Base-by-base conservation (phyloP, 108 stramenopile species). In the Cyclotella sp. region DNA sequence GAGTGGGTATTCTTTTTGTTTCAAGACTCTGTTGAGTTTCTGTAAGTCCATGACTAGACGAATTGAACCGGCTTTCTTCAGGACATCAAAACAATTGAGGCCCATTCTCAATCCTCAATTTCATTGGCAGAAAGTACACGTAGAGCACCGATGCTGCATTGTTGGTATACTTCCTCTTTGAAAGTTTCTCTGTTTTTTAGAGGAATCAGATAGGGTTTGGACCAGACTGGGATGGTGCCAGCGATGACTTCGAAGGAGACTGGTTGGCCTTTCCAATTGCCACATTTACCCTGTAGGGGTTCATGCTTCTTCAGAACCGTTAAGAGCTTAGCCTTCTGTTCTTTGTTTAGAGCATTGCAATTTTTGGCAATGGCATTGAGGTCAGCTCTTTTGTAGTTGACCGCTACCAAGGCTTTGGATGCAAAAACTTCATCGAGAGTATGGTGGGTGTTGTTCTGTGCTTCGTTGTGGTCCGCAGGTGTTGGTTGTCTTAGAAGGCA, bases 41-140 rank as follows among this genome's bases (percentile, higher is more conserved):
- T 61, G 12, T 22, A 73, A 73, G 42, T 63, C 72, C 2, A 73
- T 63, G 46, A 73, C 72, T 19, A 73, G 30, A 2, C 62, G 14
- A 18, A 73, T 62, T 15, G 27, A 19, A 0, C 72, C 70, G 51
- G 47, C 63, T 39, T 62, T 63, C 28, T 71, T 71, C 0, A 57
- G 58, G 7, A 59, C 22, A 3, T 57, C 70, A 45, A 71, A 58
- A 8, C 42, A 49, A 43, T 55, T 22, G 40, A 59, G 42, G 70
- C 55, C 70, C 70, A 71, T 45, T 59, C 58, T 41, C 58, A 1
- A 7, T 13, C 55, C 43, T 58, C 59, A 14, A 60, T 57, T 9
- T 64, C 51, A 41, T 57, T 40, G 3, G 52, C 40, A 15, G 63
- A 21, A 12, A 74, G 29, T n/a, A 30, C 16, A 8, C 73, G 13